Base-by-base conservation (phyloP, 2,329 filamentous ascomycete species). In the Stylonectria norvegica region DNA sequence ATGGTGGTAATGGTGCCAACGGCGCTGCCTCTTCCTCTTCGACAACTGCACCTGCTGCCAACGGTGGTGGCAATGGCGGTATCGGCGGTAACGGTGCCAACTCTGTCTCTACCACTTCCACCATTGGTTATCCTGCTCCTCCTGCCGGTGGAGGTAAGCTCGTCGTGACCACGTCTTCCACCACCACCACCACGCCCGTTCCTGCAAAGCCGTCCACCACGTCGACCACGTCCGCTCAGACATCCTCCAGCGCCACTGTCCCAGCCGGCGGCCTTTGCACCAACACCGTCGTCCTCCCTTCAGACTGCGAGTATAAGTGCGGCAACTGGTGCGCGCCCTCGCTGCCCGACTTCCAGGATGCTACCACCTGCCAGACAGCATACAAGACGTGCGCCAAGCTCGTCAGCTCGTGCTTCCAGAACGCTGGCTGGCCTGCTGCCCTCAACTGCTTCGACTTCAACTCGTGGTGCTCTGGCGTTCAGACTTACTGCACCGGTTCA, bases 241-340 rank as follows among this genome's bases (percentile, higher is more conserved):
- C 60, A 18, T 65, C 66, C 11, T 59, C 57, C 18, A 57, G 60
- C 35, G 54, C 65, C 60, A 71, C 67, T 4, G 61, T 65, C 33
- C 75, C 69, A 15, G 57, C 61, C 18, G 58, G 60, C 27, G 54
- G 66, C n/a, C 57, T 73, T 37, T 79, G 75, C 60, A 74, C 69
- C 8, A 61, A 67, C 34, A 76, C 71, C 17, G 57, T 63, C 17
- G 64, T 68, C 9, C 57, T 68, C 17, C 68, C 72, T 8, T 59
- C 71, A 34, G 64, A 60, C 20, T 79, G 75, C 59, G 75, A 79
- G 56, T 79, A 75, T 60, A 63, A 70, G 48, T 72, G 71, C 48
- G 76, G 76, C 34, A 69, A 66, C 45, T 79, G 75, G 74, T 78
- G 73, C 55, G 68, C 68, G 25, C 65, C 64, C 32, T 66, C 72